Evolutionary conservation across 1,139 yeast genomes (phyloP).

Genomic region (Geotrichum carabidarum): DNA sequence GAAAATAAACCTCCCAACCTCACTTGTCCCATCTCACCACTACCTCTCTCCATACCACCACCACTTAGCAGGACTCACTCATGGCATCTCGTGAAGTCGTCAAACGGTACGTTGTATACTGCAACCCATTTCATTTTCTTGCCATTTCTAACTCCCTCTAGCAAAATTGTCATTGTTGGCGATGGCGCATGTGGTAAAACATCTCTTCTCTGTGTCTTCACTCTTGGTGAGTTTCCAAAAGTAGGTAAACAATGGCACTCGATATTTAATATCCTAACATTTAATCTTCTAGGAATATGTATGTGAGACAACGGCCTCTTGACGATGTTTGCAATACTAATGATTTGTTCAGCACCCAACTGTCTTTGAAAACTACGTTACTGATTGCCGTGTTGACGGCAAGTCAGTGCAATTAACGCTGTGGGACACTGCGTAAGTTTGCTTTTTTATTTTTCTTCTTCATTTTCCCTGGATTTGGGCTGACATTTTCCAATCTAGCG

Average conservation of each 20-base stretch:
- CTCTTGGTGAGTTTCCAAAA: constrained; percentile 68
- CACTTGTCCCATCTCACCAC: not conserved
- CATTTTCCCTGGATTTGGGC: constrained; percentile 1
- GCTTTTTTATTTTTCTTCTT: not conserved
- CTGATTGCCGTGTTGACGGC: constrained; percentile 89
- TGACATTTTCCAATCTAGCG: constrained; percentile 35
- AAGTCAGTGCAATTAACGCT: constrained; percentile 82
- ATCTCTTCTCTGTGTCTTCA: constrained; percentile 81
- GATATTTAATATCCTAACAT: not conserved
- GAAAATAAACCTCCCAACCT: not conserved
- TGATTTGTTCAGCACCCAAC: constrained; percentile 71
- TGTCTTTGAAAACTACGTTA: constrained; percentile 89
- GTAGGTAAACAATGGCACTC: constrained; percentile 24
- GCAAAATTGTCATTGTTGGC: constrained; percentile 87
- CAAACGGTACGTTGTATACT: constrained; percentile 12
- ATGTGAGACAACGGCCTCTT: constrained; percentile 10
- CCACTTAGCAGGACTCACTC: not conserved
- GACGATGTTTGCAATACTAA: not conserved
- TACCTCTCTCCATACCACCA: not conserved
- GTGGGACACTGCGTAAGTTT: constrained; percentile 79
- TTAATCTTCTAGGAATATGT: constrained; percentile 21
- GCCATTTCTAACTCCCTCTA: constrained; percentile 21
- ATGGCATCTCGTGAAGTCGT: constrained; percentile 20
- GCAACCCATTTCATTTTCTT: not conserved
- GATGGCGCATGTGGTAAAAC: constrained; percentile 97